Percentiles rank a stretch among this genome's conserved stretches.
phyloP scores from a whole-genome alignment of 2,329 filamentous ascomycete genomes.

The Epichloe bromicola region DNA sequence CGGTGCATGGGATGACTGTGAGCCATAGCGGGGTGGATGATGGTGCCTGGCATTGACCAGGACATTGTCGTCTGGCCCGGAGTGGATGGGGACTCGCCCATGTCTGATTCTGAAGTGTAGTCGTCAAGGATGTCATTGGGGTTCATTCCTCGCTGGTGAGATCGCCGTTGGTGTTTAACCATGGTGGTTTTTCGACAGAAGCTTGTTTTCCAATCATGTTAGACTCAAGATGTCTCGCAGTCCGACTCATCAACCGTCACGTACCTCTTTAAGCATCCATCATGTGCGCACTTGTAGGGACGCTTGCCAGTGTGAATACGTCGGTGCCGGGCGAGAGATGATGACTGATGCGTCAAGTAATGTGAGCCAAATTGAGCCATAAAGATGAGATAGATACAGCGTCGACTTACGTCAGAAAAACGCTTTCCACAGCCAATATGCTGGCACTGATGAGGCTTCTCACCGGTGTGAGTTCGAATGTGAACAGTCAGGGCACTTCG shows the following conservation, averaged over 20 bases:
- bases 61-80: constrained; percentile 39
- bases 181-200: constrained; percentile 63
- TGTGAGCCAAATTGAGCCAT: constrained; percentile 4
- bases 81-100: constrained; percentile 45
- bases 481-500: constrained; percentile 58
- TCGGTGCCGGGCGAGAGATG: constrained; percentile 50
- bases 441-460: constrained; percentile 59
- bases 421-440: constrained; percentile 53
- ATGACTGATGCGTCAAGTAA: constrained; percentile 32
- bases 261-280: constrained; percentile 49
- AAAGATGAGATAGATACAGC: not conserved
- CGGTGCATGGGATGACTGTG: constrained; percentile 32
- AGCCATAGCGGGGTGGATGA: constrained; percentile 24
- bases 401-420: constrained; percentile 50
- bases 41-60: constrained; percentile 34
- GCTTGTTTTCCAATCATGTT: constrained; percentile 23
- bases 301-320: constrained; percentile 54
- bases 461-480: constrained; percentile 56
- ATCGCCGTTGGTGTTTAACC: constrained; percentile 53
- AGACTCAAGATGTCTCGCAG: not conserved
- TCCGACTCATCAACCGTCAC: not conserved
- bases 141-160: constrained; percentile 45
- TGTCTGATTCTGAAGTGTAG: constrained; percentile 42
- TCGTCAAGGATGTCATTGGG: constrained; percentile 41
- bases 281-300: constrained; percentile 49